Conservation (phyloP, 2,329 filamentous ascomycete species). For the Atkinsonella texensis region DNA sequence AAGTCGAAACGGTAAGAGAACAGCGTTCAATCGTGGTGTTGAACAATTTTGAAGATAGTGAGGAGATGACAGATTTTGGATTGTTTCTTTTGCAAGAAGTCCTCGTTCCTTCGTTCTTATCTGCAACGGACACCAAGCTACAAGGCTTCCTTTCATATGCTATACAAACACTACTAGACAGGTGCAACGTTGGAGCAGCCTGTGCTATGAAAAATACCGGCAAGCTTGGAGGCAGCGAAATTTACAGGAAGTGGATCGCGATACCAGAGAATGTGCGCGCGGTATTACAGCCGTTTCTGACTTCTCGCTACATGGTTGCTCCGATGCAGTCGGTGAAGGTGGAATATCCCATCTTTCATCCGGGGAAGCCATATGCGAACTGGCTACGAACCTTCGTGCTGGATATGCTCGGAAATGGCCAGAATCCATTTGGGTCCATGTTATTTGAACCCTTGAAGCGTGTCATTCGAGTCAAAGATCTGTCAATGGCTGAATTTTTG, state of each 20-base stretch:
- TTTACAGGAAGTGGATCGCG: slow-evolving; percentile 63
- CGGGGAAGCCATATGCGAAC: slow-evolving; percentile 55
- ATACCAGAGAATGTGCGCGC: slow-evolving; percentile 70
- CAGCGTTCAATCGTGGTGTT: slow-evolving; percentile 75
- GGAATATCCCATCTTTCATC: slow-evolving; percentile 68
- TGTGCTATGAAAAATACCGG: slow-evolving; percentile 29
- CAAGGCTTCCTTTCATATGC: slow-evolving; percentile 89
- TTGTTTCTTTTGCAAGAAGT: slow-evolving; percentile 77
- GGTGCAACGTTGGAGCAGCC: slow-evolving; percentile 58
- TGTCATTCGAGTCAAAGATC: slow-evolving; percentile 74
- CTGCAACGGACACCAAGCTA: slow-evolving; percentile 72
- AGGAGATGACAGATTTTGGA: slow-evolving; percentile 76
- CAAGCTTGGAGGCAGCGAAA: slow-evolving; percentile 38
- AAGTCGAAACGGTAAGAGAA: slow-evolving; percentile 67
- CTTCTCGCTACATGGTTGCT: slow-evolving; percentile 67
- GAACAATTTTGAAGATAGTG: slow-evolving; percentile 68
- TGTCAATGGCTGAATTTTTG: slow-evolving; percentile 76
- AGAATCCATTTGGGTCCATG: slow-evolving; percentile 59
- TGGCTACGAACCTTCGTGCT: slow-evolving; percentile 77
- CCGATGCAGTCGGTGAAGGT: slow-evolving; percentile 43
- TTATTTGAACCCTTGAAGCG: slow-evolving; percentile 74
- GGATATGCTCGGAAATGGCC: slow-evolving; percentile 69
- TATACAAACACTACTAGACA: slow-evolving; percentile 81
- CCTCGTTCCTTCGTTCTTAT: slow-evolving; percentile 82
- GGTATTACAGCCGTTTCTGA: slow-evolving; percentile 77